A percentile compares a stretch with the other conserved stretches of the same genome.
phyloP scores from a whole-genome alignment of 257 asterid genomes.

The Nemophila menziesii region DNA sequence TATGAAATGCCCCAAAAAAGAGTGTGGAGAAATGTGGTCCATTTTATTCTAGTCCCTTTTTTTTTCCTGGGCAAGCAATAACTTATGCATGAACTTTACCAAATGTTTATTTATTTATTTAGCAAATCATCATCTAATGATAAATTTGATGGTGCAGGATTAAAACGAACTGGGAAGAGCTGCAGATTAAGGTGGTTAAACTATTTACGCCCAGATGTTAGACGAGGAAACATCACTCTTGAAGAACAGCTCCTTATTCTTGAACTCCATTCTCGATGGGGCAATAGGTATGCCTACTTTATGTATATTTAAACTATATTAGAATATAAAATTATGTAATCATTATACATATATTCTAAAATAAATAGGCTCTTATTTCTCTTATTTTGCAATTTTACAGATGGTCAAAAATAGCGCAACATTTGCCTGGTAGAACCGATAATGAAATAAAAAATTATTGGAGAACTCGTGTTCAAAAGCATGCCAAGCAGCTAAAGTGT shows the following conservation, averaged over 20 bases:
- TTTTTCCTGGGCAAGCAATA: conserved; percentile 10
- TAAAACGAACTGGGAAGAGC: conserved; percentile 77
- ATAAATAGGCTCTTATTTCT: too few relatives aligned
- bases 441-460: conserved; percentile 69
- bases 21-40: conserved; percentile 4
- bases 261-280: conserved; percentile 93
- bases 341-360: too few relatives aligned
- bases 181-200: conserved; percentile 73
- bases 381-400: conserved; percentile 14
- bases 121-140: background rate
- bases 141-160: conserved; percentile 25
- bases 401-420: conserved; percentile 81
- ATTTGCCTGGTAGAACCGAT: conserved; percentile 72
- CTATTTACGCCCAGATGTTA: conserved; percentile 76
- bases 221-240: conserved; percentile 83
- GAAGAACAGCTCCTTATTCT: conserved; percentile 84
- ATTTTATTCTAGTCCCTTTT: background rate
- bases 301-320: background rate
- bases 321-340: too few relatives aligned
- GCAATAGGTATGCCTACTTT: conserved; percentile 44
- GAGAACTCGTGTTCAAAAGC: conserved; percentile 84
- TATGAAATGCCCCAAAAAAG: conserved; percentile 1
- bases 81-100: conserved; percentile 32
- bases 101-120: background rate
- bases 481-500: conserved; percentile 85